Conservation (phyloP, 305 asterid genomes). For the Rubia tinctorum region DNA sequence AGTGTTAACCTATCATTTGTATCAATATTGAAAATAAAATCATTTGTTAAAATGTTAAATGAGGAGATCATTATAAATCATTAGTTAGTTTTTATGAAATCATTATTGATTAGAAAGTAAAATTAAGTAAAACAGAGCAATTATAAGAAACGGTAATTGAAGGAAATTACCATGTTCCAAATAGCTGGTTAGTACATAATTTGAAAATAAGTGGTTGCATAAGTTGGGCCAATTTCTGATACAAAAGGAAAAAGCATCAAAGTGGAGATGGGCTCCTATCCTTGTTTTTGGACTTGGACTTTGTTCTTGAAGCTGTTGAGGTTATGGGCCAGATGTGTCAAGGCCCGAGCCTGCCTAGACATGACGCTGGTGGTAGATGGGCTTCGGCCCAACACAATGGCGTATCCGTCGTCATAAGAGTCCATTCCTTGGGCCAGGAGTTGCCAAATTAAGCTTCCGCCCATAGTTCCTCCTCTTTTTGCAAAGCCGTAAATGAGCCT, state of each 20-base stretch:
- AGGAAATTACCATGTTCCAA: neutral
- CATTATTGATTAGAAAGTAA: slow-evolving; percentile 22
- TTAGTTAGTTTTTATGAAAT: too few species aligned
- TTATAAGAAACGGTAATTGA: neutral
- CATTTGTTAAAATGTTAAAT: too few species aligned
- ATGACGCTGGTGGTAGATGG: slow-evolving; percentile 35
- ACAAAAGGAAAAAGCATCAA: neutral
- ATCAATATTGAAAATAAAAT: too few species aligned
- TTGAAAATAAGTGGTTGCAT: too few species aligned
- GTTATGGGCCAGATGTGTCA: slow-evolving; percentile 22
- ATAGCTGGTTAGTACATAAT: neutral
- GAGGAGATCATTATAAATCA: too few species aligned
- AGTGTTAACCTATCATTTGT: too few species aligned
- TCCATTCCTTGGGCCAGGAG: slow-evolving; percentile 62
- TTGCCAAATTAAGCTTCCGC: slow-evolving; percentile 78
- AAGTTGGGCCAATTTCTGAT: neutral
- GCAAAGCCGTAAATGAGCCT: slow-evolving; percentile 45
- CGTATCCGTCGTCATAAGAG: slow-evolving; percentile 35
- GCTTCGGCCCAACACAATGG: slow-evolving; percentile 25
- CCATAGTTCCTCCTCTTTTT: slow-evolving; percentile 54
- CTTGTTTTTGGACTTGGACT: neutral
- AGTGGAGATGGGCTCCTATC: neutral
- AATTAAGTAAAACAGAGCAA: too few species aligned
- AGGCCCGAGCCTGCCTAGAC: slow-evolving; percentile 32
- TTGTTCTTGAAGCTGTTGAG: neutral